Evolutionary conservation across 106 monocot species (phyloP).

Genomic region (Posidonia australis): DNA sequence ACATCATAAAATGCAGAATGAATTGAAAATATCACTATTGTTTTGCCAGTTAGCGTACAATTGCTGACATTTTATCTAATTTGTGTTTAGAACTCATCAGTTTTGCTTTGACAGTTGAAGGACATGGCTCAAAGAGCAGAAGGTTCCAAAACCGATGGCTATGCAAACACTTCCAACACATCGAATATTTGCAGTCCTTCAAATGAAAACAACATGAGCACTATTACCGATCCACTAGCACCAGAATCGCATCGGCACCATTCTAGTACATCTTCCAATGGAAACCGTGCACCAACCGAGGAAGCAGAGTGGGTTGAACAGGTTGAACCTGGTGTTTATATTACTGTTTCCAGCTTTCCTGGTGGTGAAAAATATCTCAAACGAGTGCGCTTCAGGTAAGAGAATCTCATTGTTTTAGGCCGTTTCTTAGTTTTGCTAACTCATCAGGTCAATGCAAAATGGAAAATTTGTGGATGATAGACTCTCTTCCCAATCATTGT

Average conservation of each 20-base stretch:
- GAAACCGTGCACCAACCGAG: constrained; percentile 8
- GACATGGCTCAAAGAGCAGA: constrained; percentile 43
- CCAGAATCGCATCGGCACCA: constrained; percentile 21
- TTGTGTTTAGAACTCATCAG: not conserved
- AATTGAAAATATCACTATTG: not conserved
- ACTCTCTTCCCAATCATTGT: too few species aligned
- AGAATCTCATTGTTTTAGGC: not conserved
- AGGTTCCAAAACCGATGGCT: constrained; percentile 3
- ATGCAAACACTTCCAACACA: constrained; percentile 5
- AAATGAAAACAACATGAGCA: constrained; percentile 7
- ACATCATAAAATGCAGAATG: too few species aligned
- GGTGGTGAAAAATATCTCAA: constrained; percentile 46
- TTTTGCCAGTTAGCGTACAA: not conserved
- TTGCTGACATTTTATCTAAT: not conserved
- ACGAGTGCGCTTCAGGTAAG: constrained; percentile 58
- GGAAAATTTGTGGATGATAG: not conserved
- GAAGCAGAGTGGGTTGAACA: constrained; percentile 51
- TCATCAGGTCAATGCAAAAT: not conserved
- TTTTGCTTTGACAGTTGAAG: constrained; percentile 37
- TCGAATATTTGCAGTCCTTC: constrained; percentile 3
- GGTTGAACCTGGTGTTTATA: constrained; percentile 52
- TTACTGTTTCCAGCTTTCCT: constrained; percentile 37
- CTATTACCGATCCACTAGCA: constrained; percentile 4
- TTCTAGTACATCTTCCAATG: constrained; percentile 18
- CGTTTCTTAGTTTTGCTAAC: not conserved